Conservation (phyloP, 2,329 filamentous ascomycete genomes). For the Exophiala mesophila region DNA sequence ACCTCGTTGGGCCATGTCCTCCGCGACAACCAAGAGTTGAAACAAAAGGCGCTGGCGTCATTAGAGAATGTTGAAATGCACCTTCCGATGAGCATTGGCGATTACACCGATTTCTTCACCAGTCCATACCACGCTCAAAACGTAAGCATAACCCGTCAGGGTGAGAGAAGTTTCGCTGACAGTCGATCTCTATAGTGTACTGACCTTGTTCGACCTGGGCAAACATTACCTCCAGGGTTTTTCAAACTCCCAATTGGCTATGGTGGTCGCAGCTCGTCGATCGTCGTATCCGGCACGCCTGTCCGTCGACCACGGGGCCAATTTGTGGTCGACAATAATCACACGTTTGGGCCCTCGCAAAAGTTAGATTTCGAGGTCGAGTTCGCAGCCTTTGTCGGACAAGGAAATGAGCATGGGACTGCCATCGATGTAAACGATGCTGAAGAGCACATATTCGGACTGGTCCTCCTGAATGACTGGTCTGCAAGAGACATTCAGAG, state of each 20-base stretch:
- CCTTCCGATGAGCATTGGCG: not conserved
- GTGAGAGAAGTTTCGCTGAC: not conserved
- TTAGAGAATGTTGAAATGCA: not conserved
- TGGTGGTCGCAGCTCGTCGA: conserved; percentile 54
- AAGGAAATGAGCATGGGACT: conserved; percentile 56
- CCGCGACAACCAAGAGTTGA: not conserved
- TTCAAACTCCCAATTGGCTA: conserved; percentile 9
- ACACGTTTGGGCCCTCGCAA: conserved; percentile 55
- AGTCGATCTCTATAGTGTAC: not conserved
- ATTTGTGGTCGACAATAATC: conserved; percentile 30
- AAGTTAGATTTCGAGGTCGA: conserved; percentile 75
- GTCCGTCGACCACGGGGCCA: conserved; percentile 5
- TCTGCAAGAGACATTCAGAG: conserved; percentile 12
- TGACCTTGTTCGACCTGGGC: not conserved
- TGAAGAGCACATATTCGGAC: conserved; percentile 67
- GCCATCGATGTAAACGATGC: conserved; percentile 59
- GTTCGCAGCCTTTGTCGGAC: conserved; percentile 65
- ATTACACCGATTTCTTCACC: not conserved
- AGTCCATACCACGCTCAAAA: not conserved
- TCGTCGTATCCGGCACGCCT: conserved; percentile 63
- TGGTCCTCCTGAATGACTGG: conserved; percentile 82
- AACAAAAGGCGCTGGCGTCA: not conserved
- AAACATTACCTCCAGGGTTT: no score
- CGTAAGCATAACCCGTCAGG: not conserved
- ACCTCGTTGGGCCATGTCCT: not conserved